Base-by-base conservation (phyloP, 345 rosid genomes). In the Nephelium lappaceum region DNA sequence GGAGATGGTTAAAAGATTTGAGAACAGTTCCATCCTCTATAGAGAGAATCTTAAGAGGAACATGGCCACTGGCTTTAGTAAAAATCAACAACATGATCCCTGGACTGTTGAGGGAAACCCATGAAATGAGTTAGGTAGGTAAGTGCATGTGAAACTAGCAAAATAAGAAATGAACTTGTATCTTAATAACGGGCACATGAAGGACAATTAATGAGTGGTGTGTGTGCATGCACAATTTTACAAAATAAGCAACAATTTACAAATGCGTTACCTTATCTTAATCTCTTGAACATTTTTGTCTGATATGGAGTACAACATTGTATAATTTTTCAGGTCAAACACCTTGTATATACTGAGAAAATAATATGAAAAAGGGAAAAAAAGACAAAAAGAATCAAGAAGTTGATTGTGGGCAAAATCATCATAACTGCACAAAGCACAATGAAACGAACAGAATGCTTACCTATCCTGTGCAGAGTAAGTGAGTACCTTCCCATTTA, bases 381-480 rank as follows among this genome's bases (percentile, higher is more conserved):
- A 63, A 60, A 8, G 61, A 25, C 11, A 62, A 11, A 11, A 70
- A 77, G 73, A 77, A 38, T 25, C 60, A 47, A 66, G 15, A 78
- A 78, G 58, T 6, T 67, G 16, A 11, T 18, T 21, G 67, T 21
- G 38, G 76, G 49, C 12, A 43, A 36, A 24, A 67, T 36, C 16
- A 36, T 67, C 21, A 49, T 24, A 67, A 14, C 12, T 55, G 72
- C 64, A 67, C 7, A 67, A 76, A 53, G 72, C 65, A 67, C 6
- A 53, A 31, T 63, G 4, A 61, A 14, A 63, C 2, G 41, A 43
- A 43, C 9, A n/a, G 21, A 69, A 18, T 27, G 69, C 31, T 82
- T 77, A 90, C 98, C 91, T 89, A 82, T 93, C 92, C 65, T 90
- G 93, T 70, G 98, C 94, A 78, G 98, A 93, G 82, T 90, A 89